A percentile compares a stretch with the other conserved stretches of the same genome.
Conservation (phyloP, 2,329 filamentous ascomycete species). For the Ascochyta clinopodiicola region DNA sequence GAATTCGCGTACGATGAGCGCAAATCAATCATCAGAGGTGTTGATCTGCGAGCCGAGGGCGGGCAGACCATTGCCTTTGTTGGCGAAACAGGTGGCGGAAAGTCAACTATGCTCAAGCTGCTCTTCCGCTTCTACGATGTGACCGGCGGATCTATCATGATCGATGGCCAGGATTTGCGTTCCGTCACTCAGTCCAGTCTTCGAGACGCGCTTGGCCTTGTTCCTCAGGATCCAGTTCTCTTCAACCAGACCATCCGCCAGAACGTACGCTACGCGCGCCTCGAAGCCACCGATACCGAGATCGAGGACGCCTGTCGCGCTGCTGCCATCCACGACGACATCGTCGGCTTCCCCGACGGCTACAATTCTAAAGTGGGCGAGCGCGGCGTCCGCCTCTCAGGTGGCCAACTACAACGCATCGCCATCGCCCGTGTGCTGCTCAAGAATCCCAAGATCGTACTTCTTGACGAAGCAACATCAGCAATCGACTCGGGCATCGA, state of each 20-base stretch:
- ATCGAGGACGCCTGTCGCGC: constrained; percentile 66
- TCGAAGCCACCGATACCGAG: constrained; percentile 66
- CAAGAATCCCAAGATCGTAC: constrained; percentile 80
- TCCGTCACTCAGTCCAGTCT: constrained; percentile 65
- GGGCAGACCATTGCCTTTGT: constrained; percentile 67
- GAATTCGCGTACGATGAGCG: constrained; percentile 63
- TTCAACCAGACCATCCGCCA: constrained; percentile 71
- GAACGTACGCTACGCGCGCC: constrained; percentile 69
- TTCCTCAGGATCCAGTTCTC: constrained; percentile 68
- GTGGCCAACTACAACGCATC: constrained; percentile 70
- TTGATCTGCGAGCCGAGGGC: constrained; percentile 58
- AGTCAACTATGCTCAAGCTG: constrained; percentile 67
- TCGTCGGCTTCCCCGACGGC: constrained; percentile 60
- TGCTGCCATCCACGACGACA: constrained; percentile 70
- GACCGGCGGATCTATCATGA: constrained; percentile 59
- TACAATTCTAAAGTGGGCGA: constrained; percentile 51
- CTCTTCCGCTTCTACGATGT: constrained; percentile 68
- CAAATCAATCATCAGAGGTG: constrained; percentile 57
- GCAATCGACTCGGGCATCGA: constrained; percentile 80
- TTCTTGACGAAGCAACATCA: constrained; percentile 87
- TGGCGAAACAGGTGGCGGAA: constrained; percentile 68
- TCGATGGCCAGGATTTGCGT: constrained; percentile 67
- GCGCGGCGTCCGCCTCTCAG: constrained; percentile 60
- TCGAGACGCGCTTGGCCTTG: constrained; percentile 65
- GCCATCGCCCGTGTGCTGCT: constrained; percentile 77